These are phyloP conservation scores for Blastocystis sp. DNA, from an alignment of 352 stramenopile species.

Conservation along the genomic window DNA sequence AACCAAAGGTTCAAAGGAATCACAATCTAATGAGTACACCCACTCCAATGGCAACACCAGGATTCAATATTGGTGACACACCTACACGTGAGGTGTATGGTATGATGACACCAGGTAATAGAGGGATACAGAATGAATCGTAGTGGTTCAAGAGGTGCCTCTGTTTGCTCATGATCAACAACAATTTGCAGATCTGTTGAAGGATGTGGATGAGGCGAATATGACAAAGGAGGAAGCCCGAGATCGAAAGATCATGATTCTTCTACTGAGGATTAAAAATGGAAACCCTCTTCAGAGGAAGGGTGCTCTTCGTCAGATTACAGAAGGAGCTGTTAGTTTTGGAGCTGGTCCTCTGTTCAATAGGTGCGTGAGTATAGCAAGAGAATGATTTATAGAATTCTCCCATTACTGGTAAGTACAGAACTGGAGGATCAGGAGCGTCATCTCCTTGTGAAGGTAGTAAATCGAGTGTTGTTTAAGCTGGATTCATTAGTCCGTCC, in stretches of 20 bases:
- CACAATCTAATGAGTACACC: constrained; percentile 87
- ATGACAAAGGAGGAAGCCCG: constrained; percentile 82
- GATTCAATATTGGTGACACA: constrained; percentile 73
- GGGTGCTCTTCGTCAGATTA: constrained; percentile 75
- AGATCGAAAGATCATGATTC: constrained; percentile 91
- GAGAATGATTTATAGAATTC: constrained; percentile 70
- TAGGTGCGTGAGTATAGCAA: constrained; percentile 69
- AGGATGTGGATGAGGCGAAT: constrained; percentile 71
- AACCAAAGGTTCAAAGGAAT: constrained; percentile 83
- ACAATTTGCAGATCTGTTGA: constrained; percentile 76
- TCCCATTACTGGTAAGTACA: constrained; percentile 94
- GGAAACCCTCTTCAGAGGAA: constrained; percentile 88
- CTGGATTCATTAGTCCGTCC: constrained; percentile 94
- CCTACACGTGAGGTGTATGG: constrained; percentile 71
- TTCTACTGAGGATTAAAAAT: constrained; percentile 98
- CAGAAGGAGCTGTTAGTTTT: constrained; percentile 89
- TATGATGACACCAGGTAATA: constrained; percentile 69
- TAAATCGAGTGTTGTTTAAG: constrained; percentile 97
- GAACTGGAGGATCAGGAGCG: constrained; percentile 96
- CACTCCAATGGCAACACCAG: constrained; percentile 79
- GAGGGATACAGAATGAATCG: constrained; percentile 64
- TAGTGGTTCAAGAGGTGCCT: constrained; percentile 77
- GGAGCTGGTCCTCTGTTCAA: constrained; percentile 93
- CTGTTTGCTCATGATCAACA: constrained; percentile 97
- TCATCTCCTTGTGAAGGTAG: constrained; percentile 98